These are phyloP conservation scores for Camellia japonica DNA, from an alignment of 148 eudicot genomes.

Conservation along the genomic window DNA sequence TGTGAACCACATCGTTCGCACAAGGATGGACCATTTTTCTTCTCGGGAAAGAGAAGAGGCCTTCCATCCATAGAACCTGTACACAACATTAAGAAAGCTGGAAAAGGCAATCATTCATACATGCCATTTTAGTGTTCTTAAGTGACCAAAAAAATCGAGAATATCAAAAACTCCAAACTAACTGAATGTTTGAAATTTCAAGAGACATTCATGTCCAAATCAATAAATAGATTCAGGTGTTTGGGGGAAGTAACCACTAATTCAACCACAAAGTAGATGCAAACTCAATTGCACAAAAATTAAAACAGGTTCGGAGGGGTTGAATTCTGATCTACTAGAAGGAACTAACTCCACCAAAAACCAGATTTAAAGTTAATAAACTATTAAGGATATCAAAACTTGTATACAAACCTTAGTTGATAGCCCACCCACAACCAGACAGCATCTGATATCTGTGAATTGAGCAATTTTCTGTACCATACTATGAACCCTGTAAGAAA, in stretches of 20 bases:
- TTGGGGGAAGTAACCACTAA: background rate
- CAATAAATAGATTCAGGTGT: background rate
- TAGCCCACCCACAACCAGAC: slow-evolving; percentile 79
- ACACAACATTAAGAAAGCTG: background rate
- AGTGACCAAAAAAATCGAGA: background rate
- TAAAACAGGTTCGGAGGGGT: background rate
- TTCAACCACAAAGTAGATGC: background rate
- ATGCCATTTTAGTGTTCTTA: background rate
- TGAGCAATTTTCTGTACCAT: slow-evolving; percentile 86
- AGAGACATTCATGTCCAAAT: background rate
- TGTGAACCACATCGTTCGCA: background rate
- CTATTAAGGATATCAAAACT: background rate
- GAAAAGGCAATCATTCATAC: background rate
- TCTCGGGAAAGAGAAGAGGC: background rate
- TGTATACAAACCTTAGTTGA: slow-evolving; percentile 68
- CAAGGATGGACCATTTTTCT: background rate
- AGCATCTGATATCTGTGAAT: slow-evolving; percentile 86
- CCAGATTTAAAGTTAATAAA: background rate
- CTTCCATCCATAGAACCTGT: background rate
- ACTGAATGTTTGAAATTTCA: background rate
- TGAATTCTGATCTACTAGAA: background rate
- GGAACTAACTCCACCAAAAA: background rate
- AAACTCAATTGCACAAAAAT: background rate
- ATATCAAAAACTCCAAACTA: background rate
- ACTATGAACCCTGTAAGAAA: slow-evolving; percentile 74